Evolutionary conservation across 345 rosid genomes (phyloP).

Genomic region (Populus nigra): DNA sequence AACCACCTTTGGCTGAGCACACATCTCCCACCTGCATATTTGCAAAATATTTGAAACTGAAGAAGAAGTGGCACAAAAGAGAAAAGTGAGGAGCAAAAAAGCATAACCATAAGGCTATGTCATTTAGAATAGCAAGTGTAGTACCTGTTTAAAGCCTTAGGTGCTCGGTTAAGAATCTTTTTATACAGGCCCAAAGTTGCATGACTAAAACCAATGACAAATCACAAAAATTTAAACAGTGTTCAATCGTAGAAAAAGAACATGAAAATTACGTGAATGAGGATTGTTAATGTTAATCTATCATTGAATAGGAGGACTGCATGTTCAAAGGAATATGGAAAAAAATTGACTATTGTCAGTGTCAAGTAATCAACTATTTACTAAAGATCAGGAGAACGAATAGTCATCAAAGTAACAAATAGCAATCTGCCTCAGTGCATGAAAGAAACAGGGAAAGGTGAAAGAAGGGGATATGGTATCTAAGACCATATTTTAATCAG

Average conservation of each 20-base stretch:
- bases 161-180: conserved; percentile 72
- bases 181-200: conserved; percentile 94
- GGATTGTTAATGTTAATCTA: not conserved
- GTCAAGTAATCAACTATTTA: not conserved
- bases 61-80: not conserved
- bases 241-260: not conserved
- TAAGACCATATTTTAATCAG: not conserved
- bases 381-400: not conserved
- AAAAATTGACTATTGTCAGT: not conserved
- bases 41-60: conserved; percentile 1
- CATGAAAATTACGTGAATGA: not conserved
- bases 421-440: not conserved
- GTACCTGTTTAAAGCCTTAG: conserved; percentile 80
- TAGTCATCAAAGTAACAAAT: not conserved
- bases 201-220: conserved; percentile 54
- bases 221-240: not conserved
- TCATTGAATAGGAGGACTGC: not conserved
- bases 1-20: conserved; percentile 96
- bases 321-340: not conserved
- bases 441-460: not conserved
- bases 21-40: conserved; percentile 81
- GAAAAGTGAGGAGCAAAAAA: not conserved
- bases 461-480: not conserved
- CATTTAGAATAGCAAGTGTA: not conserved
- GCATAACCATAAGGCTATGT: not conserved